A percentile compares a stretch with the other conserved stretches of the same genome.
Evolutionary conservation across 257 asterid species (phyloP).

Genomic region (Solanum lignicaule): DNA sequence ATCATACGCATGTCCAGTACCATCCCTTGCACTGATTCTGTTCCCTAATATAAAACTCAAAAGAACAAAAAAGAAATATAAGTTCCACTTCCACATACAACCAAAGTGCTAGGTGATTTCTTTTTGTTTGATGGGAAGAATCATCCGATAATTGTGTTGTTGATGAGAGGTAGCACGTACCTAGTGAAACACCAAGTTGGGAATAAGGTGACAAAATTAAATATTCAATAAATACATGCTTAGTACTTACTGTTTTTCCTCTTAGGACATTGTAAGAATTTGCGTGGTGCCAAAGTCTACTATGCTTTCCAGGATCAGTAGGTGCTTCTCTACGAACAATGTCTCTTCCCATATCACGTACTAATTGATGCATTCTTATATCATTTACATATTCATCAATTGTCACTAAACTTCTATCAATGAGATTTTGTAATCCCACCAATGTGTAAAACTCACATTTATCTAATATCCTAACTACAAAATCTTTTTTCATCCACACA

Average conservation of each 20-base stretch:
- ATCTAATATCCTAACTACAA: not conserved
- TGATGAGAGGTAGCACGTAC: too few species aligned
- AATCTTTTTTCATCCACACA: not conserved
- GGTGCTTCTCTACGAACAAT: not conserved
- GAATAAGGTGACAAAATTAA: too few species aligned
- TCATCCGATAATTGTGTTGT: too few species aligned
- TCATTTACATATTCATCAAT: not conserved
- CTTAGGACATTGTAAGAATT: not conserved
- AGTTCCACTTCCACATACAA: too few species aligned
- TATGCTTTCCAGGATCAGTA: not conserved
- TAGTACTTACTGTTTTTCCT: not conserved
- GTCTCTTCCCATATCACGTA: constrained; percentile 7
- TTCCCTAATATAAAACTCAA: not conserved
- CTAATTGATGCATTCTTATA: not conserved
- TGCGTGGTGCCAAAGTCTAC: not conserved
- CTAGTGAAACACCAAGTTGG: too few species aligned
- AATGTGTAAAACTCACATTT: not conserved
- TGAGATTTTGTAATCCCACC: not conserved
- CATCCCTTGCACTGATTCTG: constrained; percentile 4
- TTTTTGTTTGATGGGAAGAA: too few species aligned
- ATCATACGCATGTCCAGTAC: constrained; percentile 1
- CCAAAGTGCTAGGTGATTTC: too few species aligned
- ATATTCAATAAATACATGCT: not conserved
- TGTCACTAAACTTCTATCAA: not conserved
- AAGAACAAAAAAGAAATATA: too few species aligned